These are phyloP conservation scores for Mucor circinelloides DNA, from an alignment of 371 early-diverging fungal species.

Conservation along the genomic window DNA sequence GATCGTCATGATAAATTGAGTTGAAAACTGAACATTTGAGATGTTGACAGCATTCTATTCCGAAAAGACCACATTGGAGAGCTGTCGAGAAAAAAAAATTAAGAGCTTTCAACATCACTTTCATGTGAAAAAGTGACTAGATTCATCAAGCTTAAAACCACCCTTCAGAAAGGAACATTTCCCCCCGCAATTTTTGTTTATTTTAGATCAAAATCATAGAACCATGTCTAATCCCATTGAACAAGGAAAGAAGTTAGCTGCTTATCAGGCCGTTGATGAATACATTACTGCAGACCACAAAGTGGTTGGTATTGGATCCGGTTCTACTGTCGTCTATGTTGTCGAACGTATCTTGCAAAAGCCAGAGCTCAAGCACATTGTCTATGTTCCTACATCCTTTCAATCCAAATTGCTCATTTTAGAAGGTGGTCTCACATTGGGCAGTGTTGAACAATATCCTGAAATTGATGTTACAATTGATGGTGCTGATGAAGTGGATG, in stretches of 20 bases:
- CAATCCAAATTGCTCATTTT: constrained; percentile 82
- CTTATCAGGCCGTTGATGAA: constrained; percentile 83
- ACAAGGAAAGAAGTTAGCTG: constrained; percentile 77
- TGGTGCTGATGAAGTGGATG: constrained; percentile 93
- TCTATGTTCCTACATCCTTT: constrained; percentile 92
- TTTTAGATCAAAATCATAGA: background rate
- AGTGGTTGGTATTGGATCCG: constrained; percentile 89
- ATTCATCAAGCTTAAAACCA: too few species aligned
- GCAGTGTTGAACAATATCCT: constrained; percentile 59
- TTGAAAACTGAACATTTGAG: background rate
- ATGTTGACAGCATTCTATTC: background rate
- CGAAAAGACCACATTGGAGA: background rate
- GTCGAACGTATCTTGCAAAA: constrained; percentile 77
- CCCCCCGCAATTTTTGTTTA: background rate
- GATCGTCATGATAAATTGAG: background rate
- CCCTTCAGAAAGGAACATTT: background rate
- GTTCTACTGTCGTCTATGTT: constrained; percentile 87
- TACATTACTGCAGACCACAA: constrained; percentile 64
- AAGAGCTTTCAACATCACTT: background rate
- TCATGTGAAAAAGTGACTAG: background rate
- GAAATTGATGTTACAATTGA: constrained; percentile 91
- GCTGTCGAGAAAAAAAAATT: background rate
- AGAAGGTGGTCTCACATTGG: constrained; percentile 67
- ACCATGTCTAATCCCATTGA: constrained; percentile 32
- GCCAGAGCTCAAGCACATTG: constrained; percentile 59